Percentiles rank a stretch among this genome's conserved stretches.
phyloP scores from a whole-genome alignment of 306 rosid genomes.

The Cajanus cajan region DNA sequence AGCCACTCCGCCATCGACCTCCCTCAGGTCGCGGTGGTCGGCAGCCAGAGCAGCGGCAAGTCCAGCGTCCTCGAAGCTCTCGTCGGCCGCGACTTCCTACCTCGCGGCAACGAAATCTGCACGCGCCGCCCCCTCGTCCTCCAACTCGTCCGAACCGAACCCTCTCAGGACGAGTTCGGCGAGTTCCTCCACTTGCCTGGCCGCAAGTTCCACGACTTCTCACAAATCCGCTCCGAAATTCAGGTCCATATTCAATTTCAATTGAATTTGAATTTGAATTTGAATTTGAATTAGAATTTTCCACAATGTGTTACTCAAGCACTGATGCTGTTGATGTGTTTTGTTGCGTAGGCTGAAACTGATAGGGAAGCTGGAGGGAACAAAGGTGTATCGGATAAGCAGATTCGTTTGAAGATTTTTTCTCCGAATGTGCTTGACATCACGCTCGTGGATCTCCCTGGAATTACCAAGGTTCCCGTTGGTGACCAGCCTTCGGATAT shows the following conservation, averaged over 20 bases:
- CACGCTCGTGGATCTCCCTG: slow-evolving; percentile 96
- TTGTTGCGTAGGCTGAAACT: slow-evolving; percentile 69
- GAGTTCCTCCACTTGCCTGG: slow-evolving; percentile 95
- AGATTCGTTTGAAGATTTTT: slow-evolving; percentile 88
- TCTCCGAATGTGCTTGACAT: slow-evolving; percentile 96
- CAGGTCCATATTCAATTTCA: slow-evolving; percentile 43
- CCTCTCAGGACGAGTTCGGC: slow-evolving; percentile 59
- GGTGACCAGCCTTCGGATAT: slow-evolving; percentile 98
- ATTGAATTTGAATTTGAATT: neutral
- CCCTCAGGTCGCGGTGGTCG: slow-evolving; percentile 95
- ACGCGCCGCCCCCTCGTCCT: slow-evolving; percentile 91
- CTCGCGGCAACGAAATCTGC: slow-evolving; percentile 86
- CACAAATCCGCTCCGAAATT: slow-evolving; percentile 79
- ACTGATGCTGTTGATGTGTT: neutral
- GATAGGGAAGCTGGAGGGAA: slow-evolving; percentile 90
- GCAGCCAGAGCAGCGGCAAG: slow-evolving; percentile 98
- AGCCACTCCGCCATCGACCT: slow-evolving; percentile 82
- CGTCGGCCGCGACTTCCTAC: slow-evolving; percentile 93
- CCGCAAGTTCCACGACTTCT: slow-evolving; percentile 68
- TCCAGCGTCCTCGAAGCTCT: slow-evolving; percentile 96
- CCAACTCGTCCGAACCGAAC: slow-evolving; percentile 78
- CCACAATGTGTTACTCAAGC: neutral
- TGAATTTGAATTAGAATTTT: neutral
- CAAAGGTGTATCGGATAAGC: slow-evolving; percentile 92
- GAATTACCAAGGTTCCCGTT: slow-evolving; percentile 98